Conservation (phyloP, 371 early-diverging fungal genomes). For the Smittium mucronatum region DNA sequence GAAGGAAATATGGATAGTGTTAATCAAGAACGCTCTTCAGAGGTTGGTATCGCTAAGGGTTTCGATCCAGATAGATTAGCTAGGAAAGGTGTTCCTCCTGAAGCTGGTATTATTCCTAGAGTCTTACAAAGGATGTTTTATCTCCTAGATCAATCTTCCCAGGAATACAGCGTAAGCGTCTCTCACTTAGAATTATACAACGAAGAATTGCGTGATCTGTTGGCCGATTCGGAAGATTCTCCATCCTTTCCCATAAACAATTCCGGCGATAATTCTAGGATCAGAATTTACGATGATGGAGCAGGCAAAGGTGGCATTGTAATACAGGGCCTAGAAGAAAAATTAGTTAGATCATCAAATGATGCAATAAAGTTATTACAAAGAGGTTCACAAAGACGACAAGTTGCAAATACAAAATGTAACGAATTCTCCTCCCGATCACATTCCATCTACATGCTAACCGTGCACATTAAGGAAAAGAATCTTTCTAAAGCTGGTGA, state of each 20-base stretch:
- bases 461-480: constrained; percentile 66
- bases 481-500: constrained; percentile 52
- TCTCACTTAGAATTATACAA: constrained; percentile 96
- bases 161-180: constrained; percentile 68
- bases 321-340: constrained; percentile 67
- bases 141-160: constrained; percentile 38
- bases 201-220: constrained; percentile 41
- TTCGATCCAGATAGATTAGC: constrained; percentile 12
- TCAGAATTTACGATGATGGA: constrained; percentile 48
- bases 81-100: constrained; percentile 16
- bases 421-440: constrained; percentile 92
- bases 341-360: constrained; percentile 35
- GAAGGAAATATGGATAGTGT: constrained; percentile 55
- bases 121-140: constrained; percentile 71
- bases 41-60: constrained; percentile 16
- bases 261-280: background rate
- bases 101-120: constrained; percentile 86
- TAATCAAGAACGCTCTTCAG: background rate
- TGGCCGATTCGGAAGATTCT: background rate
- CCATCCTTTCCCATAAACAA: background rate
- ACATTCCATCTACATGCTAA: constrained; percentile 91
- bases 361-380: constrained; percentile 40
- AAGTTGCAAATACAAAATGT: constrained; percentile 91
- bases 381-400: constrained; percentile 62
- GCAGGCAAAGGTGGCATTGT: constrained; percentile 49